Conservation (phyloP, 73 alveolate species). For the Paramecium sexaurelia region DNA sequence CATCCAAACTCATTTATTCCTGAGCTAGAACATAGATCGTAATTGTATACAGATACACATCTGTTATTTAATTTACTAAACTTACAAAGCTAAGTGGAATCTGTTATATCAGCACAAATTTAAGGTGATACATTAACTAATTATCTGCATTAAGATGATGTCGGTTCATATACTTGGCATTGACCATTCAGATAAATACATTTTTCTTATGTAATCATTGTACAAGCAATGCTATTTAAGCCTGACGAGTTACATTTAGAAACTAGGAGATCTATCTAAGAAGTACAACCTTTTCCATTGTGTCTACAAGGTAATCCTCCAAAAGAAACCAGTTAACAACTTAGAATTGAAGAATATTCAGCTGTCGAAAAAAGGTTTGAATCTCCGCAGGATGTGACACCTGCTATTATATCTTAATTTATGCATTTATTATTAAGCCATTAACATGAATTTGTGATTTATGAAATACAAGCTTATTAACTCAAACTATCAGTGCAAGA, state of each 20-base stretch:
- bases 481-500: neutral
- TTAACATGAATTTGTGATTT: neutral
- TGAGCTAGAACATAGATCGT: neutral
- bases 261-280: neutral
- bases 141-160: neutral
- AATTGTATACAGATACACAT: neutral
- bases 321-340: neutral
- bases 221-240: neutral
- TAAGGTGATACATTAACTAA: neutral
- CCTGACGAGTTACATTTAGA: neutral
- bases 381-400: constrained; percentile 8
- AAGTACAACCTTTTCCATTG: neutral
- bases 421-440: neutral
- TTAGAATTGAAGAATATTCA: neutral
- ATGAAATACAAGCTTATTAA: neutral
- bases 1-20: constrained; percentile 33
- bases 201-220: neutral
- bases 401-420: neutral
- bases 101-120: neutral
- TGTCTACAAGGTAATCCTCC: neutral
- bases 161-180: neutral
- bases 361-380: neutral
- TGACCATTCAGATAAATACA: neutral
- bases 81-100: neutral
- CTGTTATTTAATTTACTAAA: neutral